Evolutionary conservation across 345 rosid genomes (phyloP), one percentile per base, ranked within the genome.

Genomic region (Ceriops decandra): DNA sequence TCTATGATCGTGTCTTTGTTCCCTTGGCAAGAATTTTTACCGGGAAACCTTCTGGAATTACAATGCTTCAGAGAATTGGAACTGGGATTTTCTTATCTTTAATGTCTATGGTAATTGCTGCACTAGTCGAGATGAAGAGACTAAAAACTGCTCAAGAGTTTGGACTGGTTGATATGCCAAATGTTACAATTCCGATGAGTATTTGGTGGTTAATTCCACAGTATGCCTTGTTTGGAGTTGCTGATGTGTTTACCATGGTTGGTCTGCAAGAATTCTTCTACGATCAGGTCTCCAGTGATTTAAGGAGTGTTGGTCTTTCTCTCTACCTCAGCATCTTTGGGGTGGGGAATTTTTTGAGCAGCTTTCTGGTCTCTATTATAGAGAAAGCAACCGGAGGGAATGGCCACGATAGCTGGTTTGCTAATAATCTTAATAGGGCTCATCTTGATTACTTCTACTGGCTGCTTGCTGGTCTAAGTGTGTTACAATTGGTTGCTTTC

Each of bases 201-300:
- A 56, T 71, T 53, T 71, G 74, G 74, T 71, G 74, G 74, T 31
- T 71, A 36, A 68, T 63, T 63, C 74, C 74, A 33, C 74, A 71
- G 17, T 71, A 71, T 16, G 56, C 42, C 11, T 20, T 63, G 7
- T 71, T 53, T 38, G 74, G 74, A n/a, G 19, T 63, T 26, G 24
- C 68, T 19, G 63, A 71, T 8, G 74, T 71, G 52, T 71, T 71
- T 35, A 36, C 68, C 46, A 54, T 71, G 3, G 54, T 71, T 63
- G 74, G 74, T 2, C 62, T 71, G 26, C 74, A 71, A 33, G 74
- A 71, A 57, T 71, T 71, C 49, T 71, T 71, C 68, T 71, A 71
- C 7, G 62, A 63, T 28, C 62, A 71, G 35, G 62, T 71, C 3
- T 68, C 68, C 1, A 58, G 53, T 20, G 74, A 63, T 7, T 31